These are phyloP conservation scores for Boletus albobrunnescens DNA, from an alignment of 1,284 basidiomycete genomes.

Conservation along the genomic window DNA sequence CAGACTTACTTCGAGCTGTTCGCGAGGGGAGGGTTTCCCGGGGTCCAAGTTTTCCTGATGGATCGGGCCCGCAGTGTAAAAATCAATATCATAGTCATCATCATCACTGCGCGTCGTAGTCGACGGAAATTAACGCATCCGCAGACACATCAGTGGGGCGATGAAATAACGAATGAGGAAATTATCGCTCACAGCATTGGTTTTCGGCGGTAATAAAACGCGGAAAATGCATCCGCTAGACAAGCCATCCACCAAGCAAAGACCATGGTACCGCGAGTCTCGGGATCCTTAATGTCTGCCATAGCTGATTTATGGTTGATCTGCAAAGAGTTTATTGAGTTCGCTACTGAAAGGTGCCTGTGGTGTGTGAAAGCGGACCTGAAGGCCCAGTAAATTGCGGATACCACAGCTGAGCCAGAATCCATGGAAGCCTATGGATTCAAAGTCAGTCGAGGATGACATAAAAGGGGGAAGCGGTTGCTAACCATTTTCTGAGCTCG, in stretches of 20 bases:
- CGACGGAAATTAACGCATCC: conserved; percentile 36
- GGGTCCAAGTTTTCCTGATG: conserved; percentile 47
- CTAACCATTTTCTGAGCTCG: conserved; percentile 60
- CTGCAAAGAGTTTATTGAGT: conserved; percentile 37
- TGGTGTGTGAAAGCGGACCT: conserved; percentile 41
- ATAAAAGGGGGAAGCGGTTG: conserved; percentile 10
- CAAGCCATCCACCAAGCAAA: conserved; percentile 80
- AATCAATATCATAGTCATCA: conserved; percentile 71
- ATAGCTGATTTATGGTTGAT: conserved; percentile 78
- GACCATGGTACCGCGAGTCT: conserved; percentile 73
- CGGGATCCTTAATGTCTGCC: conserved; percentile 62
- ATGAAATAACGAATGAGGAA: conserved; percentile 21
- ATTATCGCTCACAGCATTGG: conserved; percentile 57
- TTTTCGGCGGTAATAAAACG: conserved; percentile 59
- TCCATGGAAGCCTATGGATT: conserved; percentile 61
- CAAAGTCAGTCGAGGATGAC: conserved; percentile 12
- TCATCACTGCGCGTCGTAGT: conserved; percentile 42
- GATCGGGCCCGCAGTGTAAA: conserved; percentile 68
- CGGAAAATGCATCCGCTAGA: conserved; percentile 54
- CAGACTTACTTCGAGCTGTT: conserved; percentile 65
- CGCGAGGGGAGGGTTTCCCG: conserved; percentile 56
- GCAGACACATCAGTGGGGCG: conserved; percentile 39
- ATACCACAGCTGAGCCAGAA: conserved; percentile 79
- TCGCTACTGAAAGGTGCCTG: conserved; percentile 3
- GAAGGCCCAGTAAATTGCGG: conserved; percentile 70